Evolutionary conservation across 1,139 yeast species (phyloP), one percentile per base, ranked within the genome.

Genomic region (Suhomyces panamericanus): DNA sequence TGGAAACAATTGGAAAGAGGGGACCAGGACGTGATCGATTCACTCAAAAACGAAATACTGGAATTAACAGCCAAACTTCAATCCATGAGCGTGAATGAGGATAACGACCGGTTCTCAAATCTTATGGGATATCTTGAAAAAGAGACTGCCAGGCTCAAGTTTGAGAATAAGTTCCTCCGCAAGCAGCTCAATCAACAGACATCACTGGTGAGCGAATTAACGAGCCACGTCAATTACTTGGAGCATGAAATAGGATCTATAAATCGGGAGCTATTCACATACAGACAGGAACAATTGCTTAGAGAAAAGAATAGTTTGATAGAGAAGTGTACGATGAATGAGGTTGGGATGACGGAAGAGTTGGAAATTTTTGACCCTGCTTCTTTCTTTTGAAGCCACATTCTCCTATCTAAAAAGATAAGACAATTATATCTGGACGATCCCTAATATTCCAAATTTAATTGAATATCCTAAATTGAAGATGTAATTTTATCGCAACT

Each of bases 81-180:
- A 10, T 46, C 43, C 4, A 36, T 44, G 14, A 44, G 38, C 20
- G 17, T 35, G 1, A 20, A 27, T 3, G 32, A 35, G 35, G 44
- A 44, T 6, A 35, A 39, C 13, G 36, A 48, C 7, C 58, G 62
- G 35, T 58, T 67, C 29, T 47, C 55, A 11, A 64, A 63, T 31
- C 56, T 70, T 49, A 58, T 71, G 29, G 53, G 57, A 12, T 71
- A 55, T 42, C 56, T 72, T 24, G 76, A 71, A 32, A 60, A 55
- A 14, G 71, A 71, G 41, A 49, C 67, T 4, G 49, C 51, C 28
- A 60, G 59, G 43, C 52, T 62, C 28, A 59, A 59, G 38, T 73
- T 73, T 52, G 75, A 73, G 46, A 70, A 69, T 47, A 62, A 59
- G 43, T 71, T 59, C 46, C 54, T 73, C 43, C 53, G 49, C 38